These are phyloP conservation scores for Pichia sp. DNA, from an alignment of 1,139 yeast species.

Conservation along the genomic window DNA sequence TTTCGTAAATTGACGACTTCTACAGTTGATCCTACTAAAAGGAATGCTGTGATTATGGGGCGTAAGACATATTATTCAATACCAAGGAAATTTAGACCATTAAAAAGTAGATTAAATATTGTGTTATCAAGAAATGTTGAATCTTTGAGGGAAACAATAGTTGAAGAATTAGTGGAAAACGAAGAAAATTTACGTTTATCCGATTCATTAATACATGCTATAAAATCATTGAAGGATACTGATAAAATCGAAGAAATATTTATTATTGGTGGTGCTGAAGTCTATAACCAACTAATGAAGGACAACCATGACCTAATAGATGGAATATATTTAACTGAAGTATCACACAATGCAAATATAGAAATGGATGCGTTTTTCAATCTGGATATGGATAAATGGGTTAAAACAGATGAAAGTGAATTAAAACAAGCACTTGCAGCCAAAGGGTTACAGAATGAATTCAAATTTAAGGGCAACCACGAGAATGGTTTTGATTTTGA, in stretches of 20 bases:
- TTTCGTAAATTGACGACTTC: constrained; percentile 67
- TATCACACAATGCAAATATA: constrained; percentile 36
- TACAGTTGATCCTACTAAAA: constrained; percentile 31
- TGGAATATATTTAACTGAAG: constrained; percentile 70
- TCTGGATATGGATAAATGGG: constrained; percentile 28
- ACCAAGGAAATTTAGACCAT: constrained; percentile 77
- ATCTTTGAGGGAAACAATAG: constrained; percentile 14
- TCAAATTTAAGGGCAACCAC: constrained; percentile 27
- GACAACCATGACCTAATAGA: constrained; percentile 37
- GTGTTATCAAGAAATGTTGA: constrained; percentile 53
- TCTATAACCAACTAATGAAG: constrained; percentile 49
- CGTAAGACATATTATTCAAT: constrained; percentile 94
- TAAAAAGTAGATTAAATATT: constrained; percentile 68
- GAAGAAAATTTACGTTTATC: constrained; percentile 34
- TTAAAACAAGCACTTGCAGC: constrained; percentile 11
- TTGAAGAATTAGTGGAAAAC: constrained; percentile 22
- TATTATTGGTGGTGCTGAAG: constrained; percentile 90
- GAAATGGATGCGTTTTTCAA: constrained; percentile 63
- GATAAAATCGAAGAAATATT: constrained; percentile 50
- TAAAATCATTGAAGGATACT: constrained; percentile 26
- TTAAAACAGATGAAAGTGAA: constrained; percentile 11
- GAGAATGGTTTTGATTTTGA: constrained; percentile 47
- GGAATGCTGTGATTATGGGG: constrained; percentile 92
- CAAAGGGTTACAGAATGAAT: constrained; percentile 23
- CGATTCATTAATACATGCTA: constrained; percentile 42